phyloP scores from a whole-genome alignment of 1,284 basidiomycete species.

The Ceratobasidium sp. region DNA sequence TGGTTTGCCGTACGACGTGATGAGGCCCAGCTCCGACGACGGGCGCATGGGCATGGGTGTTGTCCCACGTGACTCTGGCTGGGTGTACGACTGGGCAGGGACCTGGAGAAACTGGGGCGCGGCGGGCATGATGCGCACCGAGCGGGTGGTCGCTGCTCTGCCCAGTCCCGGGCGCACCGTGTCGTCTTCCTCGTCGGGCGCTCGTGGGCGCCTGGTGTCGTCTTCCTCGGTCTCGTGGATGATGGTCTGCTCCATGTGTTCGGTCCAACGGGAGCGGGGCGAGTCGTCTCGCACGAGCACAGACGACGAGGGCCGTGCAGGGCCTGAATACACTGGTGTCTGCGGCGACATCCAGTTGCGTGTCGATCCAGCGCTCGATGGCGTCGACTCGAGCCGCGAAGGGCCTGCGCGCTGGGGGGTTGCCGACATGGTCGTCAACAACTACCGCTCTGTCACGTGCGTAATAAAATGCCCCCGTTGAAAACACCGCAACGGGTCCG shows the following conservation, averaged over 20 bases:
- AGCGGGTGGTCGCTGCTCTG: slow-evolving; percentile 10
- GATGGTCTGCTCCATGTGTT: slow-evolving; percentile 23
- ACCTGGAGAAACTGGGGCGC: background rate
- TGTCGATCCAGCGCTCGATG: background rate
- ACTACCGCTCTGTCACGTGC: background rate
- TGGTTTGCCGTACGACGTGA: slow-evolving; percentile 9
- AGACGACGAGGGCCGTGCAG: slow-evolving; percentile 12
- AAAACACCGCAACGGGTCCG: too few species aligned
- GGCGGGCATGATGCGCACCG: slow-evolving; percentile 28
- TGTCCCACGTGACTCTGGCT: slow-evolving; percentile 26
- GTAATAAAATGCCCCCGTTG: too few species aligned
- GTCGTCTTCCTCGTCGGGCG: slow-evolving; percentile 10
- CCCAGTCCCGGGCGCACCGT: slow-evolving; percentile 22
- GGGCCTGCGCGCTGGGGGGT: slow-evolving; percentile 18
- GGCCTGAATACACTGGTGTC: slow-evolving; percentile 20
- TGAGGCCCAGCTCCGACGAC: slow-evolving; percentile 21
- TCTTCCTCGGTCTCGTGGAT: slow-evolving; percentile 4
- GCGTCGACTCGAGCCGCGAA: background rate
- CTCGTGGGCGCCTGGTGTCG: background rate
- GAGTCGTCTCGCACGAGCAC: background rate
- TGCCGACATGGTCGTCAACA: background rate
- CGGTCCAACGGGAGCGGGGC: slow-evolving; percentile 21
- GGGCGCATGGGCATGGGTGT: slow-evolving; percentile 33
- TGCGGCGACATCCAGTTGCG: slow-evolving; percentile 4
- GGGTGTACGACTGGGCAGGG: slow-evolving; percentile 12